phyloP scores from a whole-genome alignment of 768 basidiomycete genomes.

The Melanogaster broomeanus region DNA sequence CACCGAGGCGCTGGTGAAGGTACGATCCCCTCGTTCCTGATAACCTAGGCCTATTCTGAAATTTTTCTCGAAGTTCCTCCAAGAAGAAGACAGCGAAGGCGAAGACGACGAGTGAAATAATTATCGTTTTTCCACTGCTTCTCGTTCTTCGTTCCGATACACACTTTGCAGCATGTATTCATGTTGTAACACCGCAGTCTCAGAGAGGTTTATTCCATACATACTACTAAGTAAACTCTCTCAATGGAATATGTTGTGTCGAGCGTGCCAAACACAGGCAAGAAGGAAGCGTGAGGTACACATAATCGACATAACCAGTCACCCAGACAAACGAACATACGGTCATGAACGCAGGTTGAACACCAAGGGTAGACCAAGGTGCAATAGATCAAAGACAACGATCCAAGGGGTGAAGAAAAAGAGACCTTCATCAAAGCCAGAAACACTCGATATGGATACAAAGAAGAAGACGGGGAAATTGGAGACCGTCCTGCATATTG shows the following conservation, averaged over 20 bases:
- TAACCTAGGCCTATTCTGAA: conserved; percentile 7
- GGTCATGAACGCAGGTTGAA: not conserved
- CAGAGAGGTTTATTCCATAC: conserved; percentile 8
- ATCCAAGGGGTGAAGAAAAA: conserved; percentile 1
- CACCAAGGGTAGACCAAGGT: not conserved
- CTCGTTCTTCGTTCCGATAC: not conserved
- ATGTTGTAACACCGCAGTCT: conserved; percentile 15
- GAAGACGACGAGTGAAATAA: conserved; percentile 47
- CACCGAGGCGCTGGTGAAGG: conserved; percentile 89
- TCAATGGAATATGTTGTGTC: not conserved
- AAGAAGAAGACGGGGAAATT: not conserved
- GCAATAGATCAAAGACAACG: not conserved
- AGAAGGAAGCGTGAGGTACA: not conserved
- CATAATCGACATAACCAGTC: too few relatives aligned
- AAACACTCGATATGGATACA: conserved; percentile 3
- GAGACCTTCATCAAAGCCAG: not conserved
- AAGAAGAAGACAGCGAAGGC: conserved; percentile 79
- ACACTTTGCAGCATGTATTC: conserved; percentile 15
- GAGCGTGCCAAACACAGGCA: not conserved
- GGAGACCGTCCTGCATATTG: not conserved
- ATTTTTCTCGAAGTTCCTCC: conserved; percentile 77
- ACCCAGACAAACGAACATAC: not conserved
- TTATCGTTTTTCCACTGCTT: not conserved
- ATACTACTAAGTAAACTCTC: not conserved
- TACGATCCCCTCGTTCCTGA: conserved; percentile 25